Evolutionary conservation across 805 yeast genomes (phyloP).

Genomic region (Sugiyamaella floridensis): DNA sequence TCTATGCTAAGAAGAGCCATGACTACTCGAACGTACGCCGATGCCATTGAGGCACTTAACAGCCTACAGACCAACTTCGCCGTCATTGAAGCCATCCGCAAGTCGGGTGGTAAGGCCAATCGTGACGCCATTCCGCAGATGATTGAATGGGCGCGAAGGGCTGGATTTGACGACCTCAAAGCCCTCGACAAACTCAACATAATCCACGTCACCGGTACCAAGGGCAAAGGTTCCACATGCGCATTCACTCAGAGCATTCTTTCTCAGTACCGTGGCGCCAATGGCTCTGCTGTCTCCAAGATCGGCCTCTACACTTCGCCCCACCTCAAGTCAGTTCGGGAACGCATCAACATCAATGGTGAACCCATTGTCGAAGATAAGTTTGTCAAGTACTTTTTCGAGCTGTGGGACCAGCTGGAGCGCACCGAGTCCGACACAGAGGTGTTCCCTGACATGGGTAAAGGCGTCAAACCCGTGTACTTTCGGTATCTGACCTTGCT

Average conservation of each 20-base stretch:
- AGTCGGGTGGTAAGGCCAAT: slow-evolving; percentile 66
- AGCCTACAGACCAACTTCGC: slow-evolving; percentile 87
- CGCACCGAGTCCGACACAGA: slow-evolving; percentile 46
- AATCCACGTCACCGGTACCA: slow-evolving; percentile 93
- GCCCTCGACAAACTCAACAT: slow-evolving; percentile 72
- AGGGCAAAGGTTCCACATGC: slow-evolving; percentile 97
- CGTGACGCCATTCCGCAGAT: slow-evolving; percentile 72
- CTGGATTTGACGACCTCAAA: slow-evolving; percentile 51
- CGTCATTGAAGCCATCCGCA: slow-evolving; percentile 73
- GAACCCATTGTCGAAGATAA: slow-evolving; percentile 70
- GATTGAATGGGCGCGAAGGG: slow-evolving; percentile 67
- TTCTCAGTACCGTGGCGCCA: slow-evolving; percentile 44
- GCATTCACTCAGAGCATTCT: slow-evolving; percentile 85
- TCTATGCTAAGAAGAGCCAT: slow-evolving; percentile 6
- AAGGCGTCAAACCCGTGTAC: slow-evolving; percentile 79
- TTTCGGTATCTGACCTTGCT: slow-evolving; percentile 84
- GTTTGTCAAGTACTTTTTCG: slow-evolving; percentile 86
- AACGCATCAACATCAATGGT: slow-evolving; percentile 83
- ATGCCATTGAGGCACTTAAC: slow-evolving; percentile 81
- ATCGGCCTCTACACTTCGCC: slow-evolving; percentile 96
- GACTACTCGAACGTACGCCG: slow-evolving; percentile 34
- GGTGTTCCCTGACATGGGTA: slow-evolving; percentile 66
- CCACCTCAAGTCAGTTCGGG: slow-evolving; percentile 87
- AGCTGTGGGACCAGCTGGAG: slow-evolving; percentile 81
- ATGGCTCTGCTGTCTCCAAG: slow-evolving; percentile 38